Evolutionary conservation across 2,329 filamentous ascomycete species (phyloP).

Genomic region (Blastomyces parvus): DNA sequence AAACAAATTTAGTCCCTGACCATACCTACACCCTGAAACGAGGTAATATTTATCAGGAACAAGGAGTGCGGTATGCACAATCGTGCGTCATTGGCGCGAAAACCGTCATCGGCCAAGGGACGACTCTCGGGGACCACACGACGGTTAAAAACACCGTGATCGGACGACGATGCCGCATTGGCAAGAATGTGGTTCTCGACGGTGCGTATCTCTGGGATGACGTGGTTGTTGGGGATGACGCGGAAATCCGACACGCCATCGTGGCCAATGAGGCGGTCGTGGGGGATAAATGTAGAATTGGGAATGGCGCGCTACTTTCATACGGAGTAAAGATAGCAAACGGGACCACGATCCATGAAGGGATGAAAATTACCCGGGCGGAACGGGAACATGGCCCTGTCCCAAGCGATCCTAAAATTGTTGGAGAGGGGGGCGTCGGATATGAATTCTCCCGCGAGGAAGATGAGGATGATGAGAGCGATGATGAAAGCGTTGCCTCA

Average conservation of each 20-base stretch:
- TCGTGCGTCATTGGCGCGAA: slow-evolving; percentile 60
- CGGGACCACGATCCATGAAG: slow-evolving; percentile 38
- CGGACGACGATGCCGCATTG: slow-evolving; percentile 76
- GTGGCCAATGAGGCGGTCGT: slow-evolving; percentile 64
- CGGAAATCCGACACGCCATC: slow-evolving; percentile 61
- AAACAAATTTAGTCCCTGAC: slow-evolving; percentile 70
- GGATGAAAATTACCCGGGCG: slow-evolving; percentile 37
- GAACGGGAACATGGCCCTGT: slow-evolving; percentile 37
- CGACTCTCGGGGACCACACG: slow-evolving; percentile 63
- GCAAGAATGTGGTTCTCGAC: slow-evolving; percentile 68
- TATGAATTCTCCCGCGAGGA: slow-evolving; percentile 58
- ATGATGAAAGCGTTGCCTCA: slow-evolving; percentile 52
- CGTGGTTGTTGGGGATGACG: slow-evolving; percentile 63
- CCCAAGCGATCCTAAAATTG: slow-evolving; percentile 43
- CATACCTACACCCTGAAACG: slow-evolving; percentile 66
- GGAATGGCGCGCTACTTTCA: slow-evolving; percentile 67
- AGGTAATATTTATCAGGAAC: slow-evolving; percentile 66
- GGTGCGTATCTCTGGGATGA: slow-evolving; percentile 85
- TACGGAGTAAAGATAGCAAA: slow-evolving; percentile 65
- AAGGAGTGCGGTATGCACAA: slow-evolving; percentile 62
- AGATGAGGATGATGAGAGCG: slow-evolving; percentile 53
- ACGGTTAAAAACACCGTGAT: slow-evolving; percentile 67
- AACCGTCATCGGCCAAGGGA: slow-evolving; percentile 67
- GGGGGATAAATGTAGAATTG: slow-evolving; percentile 60
- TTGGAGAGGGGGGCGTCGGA: slow-evolving; percentile 51